These are phyloP conservation scores for Aspergillus awamori DNA, from an alignment of 2,329 filamentous ascomycete species.

Conservation along the genomic window DNA sequence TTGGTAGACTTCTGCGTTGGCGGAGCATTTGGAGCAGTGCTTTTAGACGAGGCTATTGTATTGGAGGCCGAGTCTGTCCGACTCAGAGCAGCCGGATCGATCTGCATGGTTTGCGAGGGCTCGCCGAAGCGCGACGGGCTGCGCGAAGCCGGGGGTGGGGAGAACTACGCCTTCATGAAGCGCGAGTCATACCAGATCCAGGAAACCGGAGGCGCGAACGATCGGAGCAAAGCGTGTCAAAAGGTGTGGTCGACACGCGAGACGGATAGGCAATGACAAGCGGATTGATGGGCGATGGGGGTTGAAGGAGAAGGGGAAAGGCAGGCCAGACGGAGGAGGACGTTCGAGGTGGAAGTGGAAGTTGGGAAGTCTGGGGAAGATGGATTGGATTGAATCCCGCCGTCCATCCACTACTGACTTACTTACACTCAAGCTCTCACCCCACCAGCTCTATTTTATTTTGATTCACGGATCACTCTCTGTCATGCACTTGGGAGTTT, in stretches of 20 bases:
- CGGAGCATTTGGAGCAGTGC: slow-evolving; percentile 30
- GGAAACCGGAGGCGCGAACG: slow-evolving; percentile 14
- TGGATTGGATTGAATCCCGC: not conserved
- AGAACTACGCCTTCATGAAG: slow-evolving; percentile 45
- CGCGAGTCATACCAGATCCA: slow-evolving; percentile 22
- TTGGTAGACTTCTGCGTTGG: slow-evolving; percentile 53
- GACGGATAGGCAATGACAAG: slow-evolving; percentile 8
- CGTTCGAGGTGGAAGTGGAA: not conserved
- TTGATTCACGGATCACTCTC: too few relatives aligned
- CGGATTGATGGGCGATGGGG: slow-evolving; percentile 28
- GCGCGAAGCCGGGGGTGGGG: slow-evolving; percentile 43
- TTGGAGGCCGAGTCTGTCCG: slow-evolving; percentile 44
- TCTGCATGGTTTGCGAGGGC: slow-evolving; percentile 45
- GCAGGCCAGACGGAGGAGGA: not conserved
- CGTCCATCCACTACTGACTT: too few relatives aligned
- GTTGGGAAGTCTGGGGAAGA: not conserved
- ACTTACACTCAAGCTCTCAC: too few relatives aligned
- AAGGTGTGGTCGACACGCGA: slow-evolving; percentile 12
- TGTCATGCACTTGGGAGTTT: too few relatives aligned
- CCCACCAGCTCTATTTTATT: too few relatives aligned
- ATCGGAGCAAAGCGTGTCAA: slow-evolving; percentile 2
- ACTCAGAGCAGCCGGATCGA: slow-evolving; percentile 49
- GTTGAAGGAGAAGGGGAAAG: slow-evolving; percentile 28
- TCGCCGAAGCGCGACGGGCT: slow-evolving; percentile 41
- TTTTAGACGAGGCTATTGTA: slow-evolving; percentile 36